Conservation (phyloP, 345 rosid species). For the Ceriops decandra region DNA sequence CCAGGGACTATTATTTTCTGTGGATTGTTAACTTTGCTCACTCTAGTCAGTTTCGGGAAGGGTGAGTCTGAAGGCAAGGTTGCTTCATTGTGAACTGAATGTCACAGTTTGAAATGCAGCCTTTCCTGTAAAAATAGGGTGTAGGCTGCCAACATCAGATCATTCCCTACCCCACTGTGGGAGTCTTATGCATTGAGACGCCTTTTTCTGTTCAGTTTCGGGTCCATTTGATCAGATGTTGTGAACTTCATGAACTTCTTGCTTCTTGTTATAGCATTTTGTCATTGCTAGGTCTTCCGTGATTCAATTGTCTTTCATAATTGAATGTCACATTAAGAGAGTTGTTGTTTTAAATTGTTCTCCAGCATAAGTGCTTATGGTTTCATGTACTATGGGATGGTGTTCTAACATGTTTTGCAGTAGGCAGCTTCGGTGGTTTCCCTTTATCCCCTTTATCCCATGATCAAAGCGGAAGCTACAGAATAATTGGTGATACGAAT, state of each 20-base stretch:
- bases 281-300: neutral
- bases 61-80: no score
- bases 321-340: neutral
- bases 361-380: neutral
- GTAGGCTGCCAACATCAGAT: no score
- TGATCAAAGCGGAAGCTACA: conserved; percentile 19
- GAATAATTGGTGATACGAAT: conserved; percentile 5
- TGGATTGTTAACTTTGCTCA: neutral
- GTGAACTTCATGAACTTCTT: neutral
- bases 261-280: neutral
- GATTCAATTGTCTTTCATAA: neutral
- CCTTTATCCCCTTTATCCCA: neutral
- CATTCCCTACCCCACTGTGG: no score
- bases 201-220: neutral
- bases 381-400: conserved; percentile 2
- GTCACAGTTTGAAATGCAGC: no score
- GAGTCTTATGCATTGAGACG: no score
- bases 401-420: neutral
- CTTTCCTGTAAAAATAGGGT: no score
- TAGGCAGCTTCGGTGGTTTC: conserved; percentile 1
- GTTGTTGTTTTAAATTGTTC: neutral
- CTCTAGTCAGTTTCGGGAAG: neutral
- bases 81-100: no score
- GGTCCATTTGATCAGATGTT: neutral
- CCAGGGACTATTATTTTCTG: no score